phyloP scores from a whole-genome alignment of 352 stramenopile species.

The Pythium dissimile region DNA sequence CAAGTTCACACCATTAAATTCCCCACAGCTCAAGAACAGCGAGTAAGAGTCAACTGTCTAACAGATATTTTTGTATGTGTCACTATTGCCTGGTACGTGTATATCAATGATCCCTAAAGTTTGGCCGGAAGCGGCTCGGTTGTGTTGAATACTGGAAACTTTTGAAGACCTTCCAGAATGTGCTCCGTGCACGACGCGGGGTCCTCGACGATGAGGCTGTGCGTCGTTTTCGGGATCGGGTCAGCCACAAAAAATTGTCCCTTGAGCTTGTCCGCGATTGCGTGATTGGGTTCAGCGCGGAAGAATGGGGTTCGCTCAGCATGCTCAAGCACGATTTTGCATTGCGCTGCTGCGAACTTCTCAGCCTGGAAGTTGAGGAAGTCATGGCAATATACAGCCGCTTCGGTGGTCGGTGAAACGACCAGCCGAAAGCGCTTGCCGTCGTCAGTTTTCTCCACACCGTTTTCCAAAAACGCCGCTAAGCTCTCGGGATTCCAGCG shows the following conservation, averaged over 20 bases:
- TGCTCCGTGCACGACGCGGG: slow-evolving; percentile 1
- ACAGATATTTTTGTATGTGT: no score
- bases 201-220: slow-evolving; percentile 13
- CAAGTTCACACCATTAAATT: no score
- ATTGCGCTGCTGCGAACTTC: slow-evolving; percentile 3
- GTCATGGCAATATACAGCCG: slow-evolving; percentile 4
- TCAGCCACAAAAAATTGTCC: slow-evolving; percentile 5
- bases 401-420: background rate
- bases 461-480: background rate
- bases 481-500: slow-evolving; percentile 3
- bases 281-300: background rate
- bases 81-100: no score
- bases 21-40: no score
- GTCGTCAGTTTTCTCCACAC: slow-evolving; percentile 4
- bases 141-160: slow-evolving; percentile 16
- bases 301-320: slow-evolving; percentile 8
- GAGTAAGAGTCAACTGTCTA: no score
- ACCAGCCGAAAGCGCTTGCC: slow-evolving; percentile 8
- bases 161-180: slow-evolving; percentile 6
- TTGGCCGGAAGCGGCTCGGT: background rate
- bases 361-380: background rate
- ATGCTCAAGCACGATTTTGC: slow-evolving; percentile 14
- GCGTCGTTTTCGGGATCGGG: slow-evolving; percentile 8
- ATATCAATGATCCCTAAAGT: no score
- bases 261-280: background rate